A percentile compares a stretch with the other conserved stretches of the same genome.
Evolutionary conservation across 140 eudicot species (phyloP).

Genomic region (Flaveria floridana): DNA sequence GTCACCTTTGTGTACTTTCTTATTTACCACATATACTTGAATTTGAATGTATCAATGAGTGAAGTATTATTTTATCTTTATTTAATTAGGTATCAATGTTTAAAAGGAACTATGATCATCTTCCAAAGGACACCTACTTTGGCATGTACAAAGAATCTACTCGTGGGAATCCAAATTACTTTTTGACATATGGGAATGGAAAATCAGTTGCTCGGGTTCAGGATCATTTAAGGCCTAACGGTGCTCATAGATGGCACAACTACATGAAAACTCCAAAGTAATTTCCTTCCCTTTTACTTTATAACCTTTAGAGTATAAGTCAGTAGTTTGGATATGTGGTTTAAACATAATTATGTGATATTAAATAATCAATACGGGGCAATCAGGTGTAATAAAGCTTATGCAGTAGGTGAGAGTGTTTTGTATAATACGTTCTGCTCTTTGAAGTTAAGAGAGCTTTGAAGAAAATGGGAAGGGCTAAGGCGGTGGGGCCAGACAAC

Average conservation of each 20-base stretch:
- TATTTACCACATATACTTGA: background rate
- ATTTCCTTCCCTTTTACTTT: conserved; percentile 6
- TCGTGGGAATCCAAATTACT: conserved; percentile 91
- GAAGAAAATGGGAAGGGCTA: too few relatives aligned
- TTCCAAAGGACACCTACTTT: conserved; percentile 76
- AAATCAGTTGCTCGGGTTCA: conserved; percentile 89
- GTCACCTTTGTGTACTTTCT: background rate
- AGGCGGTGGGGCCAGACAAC: too few relatives aligned
- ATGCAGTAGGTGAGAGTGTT: background rate
- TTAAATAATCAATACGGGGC: background rate
- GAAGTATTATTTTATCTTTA: conserved; percentile 2
- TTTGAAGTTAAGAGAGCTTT: background rate
- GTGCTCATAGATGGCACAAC: conserved; percentile 99
- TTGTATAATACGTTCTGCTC: background rate
- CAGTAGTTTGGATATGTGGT: background rate
- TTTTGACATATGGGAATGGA: conserved; percentile 92
- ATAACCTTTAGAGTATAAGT: conserved; percentile 9
- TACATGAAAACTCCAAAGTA: conserved; percentile 98
- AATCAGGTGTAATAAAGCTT: background rate
- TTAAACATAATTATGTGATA: background rate
- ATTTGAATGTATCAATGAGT: background rate
- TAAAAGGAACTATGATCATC: conserved; percentile 85
- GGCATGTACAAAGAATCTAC: conserved; percentile 84
- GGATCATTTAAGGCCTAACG: conserved; percentile 95
- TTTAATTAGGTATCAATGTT: conserved; percentile 64